A percentile compares a stretch with the other conserved stretches of the same genome.
Evolutionary conservation across 192 early-diverging fungal genomes (phyloP).

Genomic region (Entrophospora sp.): DNA sequence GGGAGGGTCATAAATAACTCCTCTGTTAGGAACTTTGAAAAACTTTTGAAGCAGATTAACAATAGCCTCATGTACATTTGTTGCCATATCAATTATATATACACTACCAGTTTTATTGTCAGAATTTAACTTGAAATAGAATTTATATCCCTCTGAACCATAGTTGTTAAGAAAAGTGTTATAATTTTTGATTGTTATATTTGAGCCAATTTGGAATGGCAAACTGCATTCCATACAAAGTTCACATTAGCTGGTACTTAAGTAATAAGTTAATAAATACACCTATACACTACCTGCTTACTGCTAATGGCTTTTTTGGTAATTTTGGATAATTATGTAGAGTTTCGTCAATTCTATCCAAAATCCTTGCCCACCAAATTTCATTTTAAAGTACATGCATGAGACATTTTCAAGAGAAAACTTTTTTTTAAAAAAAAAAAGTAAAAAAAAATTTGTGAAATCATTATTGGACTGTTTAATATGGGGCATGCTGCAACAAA

Average conservation of each 20-base stretch:
- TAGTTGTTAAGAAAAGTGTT: constrained; percentile 16
- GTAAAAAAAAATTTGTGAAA: no score
- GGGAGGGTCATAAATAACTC: not conserved
- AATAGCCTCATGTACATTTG: not conserved
- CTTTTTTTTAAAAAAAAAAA: no score
- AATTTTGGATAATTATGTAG: constrained; percentile 13
- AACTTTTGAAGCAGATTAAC: not conserved
- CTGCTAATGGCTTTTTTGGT: not conserved
- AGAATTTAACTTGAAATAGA: not conserved
- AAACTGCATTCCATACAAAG: constrained; percentile 17
- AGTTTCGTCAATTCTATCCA: not conserved
- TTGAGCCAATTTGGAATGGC: constrained; percentile 5
- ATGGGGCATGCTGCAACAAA: no score
- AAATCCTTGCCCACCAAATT: constrained; percentile 7
- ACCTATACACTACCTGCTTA: not conserved
- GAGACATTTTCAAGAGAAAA: constrained; percentile 6
- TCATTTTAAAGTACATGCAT: constrained; percentile 6
- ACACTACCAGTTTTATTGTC: constrained; percentile 3
- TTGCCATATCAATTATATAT: not conserved
- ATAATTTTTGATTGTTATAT: constrained; percentile 7
- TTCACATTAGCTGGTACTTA: not conserved
- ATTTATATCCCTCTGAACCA: constrained; percentile 7
- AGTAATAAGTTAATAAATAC: not conserved
- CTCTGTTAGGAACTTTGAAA: constrained; percentile 1
- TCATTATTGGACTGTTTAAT: no score